Conservation (phyloP, 306 rosid genomes). For the Notholithocarpus densiflorus region DNA sequence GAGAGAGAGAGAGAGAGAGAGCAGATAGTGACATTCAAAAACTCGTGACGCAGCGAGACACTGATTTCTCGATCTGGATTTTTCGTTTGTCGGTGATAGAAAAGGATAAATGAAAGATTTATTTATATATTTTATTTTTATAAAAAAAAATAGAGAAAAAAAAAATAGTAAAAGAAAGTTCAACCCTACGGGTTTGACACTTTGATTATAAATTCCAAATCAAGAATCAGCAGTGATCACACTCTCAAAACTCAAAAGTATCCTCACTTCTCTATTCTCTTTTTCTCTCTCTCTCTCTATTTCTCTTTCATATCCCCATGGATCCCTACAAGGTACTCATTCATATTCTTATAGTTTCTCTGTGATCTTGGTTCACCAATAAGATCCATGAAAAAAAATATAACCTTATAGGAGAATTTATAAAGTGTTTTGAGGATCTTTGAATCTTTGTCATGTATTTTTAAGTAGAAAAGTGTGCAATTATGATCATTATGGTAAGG, state of each 20-base stretch:
- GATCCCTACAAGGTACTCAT: conserved; percentile 81
- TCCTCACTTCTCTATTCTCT: background rate
- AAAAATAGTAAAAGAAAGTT: background rate
- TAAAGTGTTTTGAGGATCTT: background rate
- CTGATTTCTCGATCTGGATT: no score
- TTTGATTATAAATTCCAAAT: background rate
- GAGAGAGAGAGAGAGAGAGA: no score
- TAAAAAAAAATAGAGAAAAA: background rate
- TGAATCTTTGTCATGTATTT: background rate
- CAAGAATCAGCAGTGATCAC: background rate
- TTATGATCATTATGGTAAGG: background rate
- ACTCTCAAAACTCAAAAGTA: no score
- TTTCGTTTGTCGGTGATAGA: no score
- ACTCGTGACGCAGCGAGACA: no score
- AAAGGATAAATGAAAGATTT: no score
- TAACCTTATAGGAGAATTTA: background rate
- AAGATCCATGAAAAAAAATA: no score
- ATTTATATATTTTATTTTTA: no score
- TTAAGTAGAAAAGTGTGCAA: background rate
- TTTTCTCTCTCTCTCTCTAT: background rate
- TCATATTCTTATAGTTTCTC: background rate
- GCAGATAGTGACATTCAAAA: no score
- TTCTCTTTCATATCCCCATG: conserved; percentile 32
- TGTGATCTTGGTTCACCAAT: background rate
- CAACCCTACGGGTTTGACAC: background rate